Base-by-base conservation (phyloP, 805 yeast genomes). In the Pichia scutulata region DNA sequence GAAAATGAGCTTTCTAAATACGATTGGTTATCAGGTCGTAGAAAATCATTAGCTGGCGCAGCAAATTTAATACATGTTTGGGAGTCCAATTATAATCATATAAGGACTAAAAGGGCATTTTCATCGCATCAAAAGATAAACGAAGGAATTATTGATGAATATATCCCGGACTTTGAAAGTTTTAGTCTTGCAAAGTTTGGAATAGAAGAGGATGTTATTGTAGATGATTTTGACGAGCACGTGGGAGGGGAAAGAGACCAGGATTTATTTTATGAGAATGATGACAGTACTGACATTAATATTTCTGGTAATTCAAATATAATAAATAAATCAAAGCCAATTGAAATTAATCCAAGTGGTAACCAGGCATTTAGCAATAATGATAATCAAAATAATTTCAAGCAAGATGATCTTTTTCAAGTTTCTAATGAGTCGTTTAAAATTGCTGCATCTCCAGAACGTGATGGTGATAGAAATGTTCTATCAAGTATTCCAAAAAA, bases 121-220 rank as follows among this genome's bases (percentile, higher is more conserved):
- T 21, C 13, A 10, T 24, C 28, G 23, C 22, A 28, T 22, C 43
- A 30, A 22, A n/a, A 41, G 33, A 12, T 24, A 10, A 37, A 43
- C 16, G 52, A 51, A 33, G 89, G 88, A 0, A 69, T 84, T 56
- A 84, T 81, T 58, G 92, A 85, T 62, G 93, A 86, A 60, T 86
- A 85, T 58, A 75, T 86, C 16, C 92, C 92, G 0, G 86, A 83
- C 44, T 69, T 86, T 21, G 39, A 43, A 22, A 51, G 43, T 26
- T 82, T 82, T 41, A 53, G 60, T 40, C 48, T 60, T 18, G 25
- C 50, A 0, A 51, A 50, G 8, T 62, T 56, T 50, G 59, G 57
- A n/a, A 42, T 55, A 30, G 56, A 52, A 28, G 58, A 52, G 18
- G 40, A 46, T 18, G 52, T 39, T 10, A 26, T 46, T 16, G 16